These are phyloP conservation scores for Dysphania ambrosioides DNA, from an alignment of 148 eudicot species.

Conservation along the genomic window DNA sequence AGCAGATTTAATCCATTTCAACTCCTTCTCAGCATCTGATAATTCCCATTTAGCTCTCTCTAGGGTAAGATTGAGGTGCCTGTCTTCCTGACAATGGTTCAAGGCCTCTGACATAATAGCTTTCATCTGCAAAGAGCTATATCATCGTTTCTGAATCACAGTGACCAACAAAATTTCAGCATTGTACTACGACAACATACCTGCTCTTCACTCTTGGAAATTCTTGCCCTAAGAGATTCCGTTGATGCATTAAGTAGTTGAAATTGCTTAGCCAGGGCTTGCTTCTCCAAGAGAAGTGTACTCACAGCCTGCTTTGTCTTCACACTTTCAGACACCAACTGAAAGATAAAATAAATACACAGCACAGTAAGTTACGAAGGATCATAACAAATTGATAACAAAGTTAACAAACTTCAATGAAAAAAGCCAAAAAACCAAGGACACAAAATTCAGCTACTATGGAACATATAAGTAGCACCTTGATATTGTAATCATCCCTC, in stretches of 20 bases:
- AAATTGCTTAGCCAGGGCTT: conserved; percentile 54
- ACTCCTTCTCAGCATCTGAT: conserved; percentile 78
- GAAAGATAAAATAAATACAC: conserved; percentile 20
- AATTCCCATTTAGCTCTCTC: conserved; percentile 78
- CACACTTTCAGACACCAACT: conserved; percentile 97
- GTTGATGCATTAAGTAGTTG: conserved; percentile 51
- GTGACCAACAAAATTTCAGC: not conserved
- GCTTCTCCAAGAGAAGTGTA: conserved; percentile 60
- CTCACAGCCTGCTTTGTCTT: conserved; percentile 77
- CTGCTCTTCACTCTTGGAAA: conserved; percentile 66
- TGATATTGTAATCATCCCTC: conserved; percentile 95
- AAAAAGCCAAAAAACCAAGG: not conserved
- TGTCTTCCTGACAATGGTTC: conserved; percentile 68
- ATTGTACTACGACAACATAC: conserved; percentile 33
- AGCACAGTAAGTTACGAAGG: conserved; percentile 4
- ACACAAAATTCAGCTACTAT: not conserved
- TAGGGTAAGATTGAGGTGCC: conserved; percentile 52
- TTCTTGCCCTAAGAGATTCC: conserved; percentile 49
- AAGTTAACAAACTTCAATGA: conserved; percentile 1
- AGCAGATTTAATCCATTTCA: conserved; percentile 78
- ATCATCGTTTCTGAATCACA: not conserved
- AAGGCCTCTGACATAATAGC: conserved; percentile 50
- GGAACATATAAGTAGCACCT: conserved; percentile 42
- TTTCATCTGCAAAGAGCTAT: conserved; percentile 62
- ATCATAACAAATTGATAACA: no score